Evolutionary conservation across 2,329 filamentous ascomycete species (phyloP).

Genomic region (Lasiodiplodia theobromae): DNA sequence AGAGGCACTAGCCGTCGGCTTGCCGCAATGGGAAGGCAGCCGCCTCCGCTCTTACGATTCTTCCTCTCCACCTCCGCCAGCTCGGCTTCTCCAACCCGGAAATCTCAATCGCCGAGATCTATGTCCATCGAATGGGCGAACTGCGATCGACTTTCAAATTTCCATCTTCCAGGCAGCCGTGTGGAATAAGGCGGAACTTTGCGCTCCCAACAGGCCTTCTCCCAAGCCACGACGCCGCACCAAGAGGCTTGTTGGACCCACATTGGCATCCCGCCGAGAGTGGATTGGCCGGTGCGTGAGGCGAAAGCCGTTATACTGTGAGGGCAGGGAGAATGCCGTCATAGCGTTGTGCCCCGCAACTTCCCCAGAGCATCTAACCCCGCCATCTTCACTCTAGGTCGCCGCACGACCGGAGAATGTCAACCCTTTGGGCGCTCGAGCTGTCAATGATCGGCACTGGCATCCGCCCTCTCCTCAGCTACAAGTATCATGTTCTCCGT

Average conservation of each 20-base stretch:
- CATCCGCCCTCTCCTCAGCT: neutral
- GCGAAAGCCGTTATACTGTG: neutral
- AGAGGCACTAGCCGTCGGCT: conserved; percentile 11
- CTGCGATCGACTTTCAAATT: too few species aligned
- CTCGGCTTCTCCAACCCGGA: neutral
- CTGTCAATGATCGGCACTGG: neutral
- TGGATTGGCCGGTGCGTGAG: neutral
- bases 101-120: neutral
- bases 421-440: neutral
- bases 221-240: neutral
- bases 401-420: conserved; percentile 15
- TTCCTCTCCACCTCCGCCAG: neutral
- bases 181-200: neutral
- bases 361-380: conserved; percentile 23
- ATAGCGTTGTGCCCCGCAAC: conserved; percentile 5
- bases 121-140: neutral
- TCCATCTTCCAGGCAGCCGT: too few species aligned
- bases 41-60: neutral
- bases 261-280: neutral
- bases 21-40: conserved; percentile 9
- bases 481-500: neutral
- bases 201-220: neutral
- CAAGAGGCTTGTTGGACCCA: conserved; percentile 6
- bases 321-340: conserved; percentile 9
- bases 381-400: conserved; percentile 1